Conservation (phyloP, 495 filamentous ascomycete species). For the Usnea hakonensis region DNA sequence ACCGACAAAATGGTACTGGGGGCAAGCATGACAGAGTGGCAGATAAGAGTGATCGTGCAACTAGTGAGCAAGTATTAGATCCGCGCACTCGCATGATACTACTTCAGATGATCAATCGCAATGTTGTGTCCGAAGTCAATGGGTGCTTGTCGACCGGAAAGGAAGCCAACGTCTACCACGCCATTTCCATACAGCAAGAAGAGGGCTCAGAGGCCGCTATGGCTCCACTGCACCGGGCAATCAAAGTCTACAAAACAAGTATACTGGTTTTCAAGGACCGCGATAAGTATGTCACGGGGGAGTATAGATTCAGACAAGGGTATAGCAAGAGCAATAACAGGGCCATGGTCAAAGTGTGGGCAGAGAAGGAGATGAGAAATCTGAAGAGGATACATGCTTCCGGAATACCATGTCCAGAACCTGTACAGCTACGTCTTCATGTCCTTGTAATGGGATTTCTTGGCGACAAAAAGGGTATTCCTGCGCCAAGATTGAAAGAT, state of each 20-base stretch:
- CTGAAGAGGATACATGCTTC: constrained; percentile 71
- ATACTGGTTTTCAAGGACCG: constrained; percentile 97
- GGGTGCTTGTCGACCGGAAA: constrained; percentile 93
- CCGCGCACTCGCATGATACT: constrained; percentile 91
- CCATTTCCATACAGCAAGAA: constrained; percentile 46
- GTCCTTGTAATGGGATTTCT: constrained; percentile 92
- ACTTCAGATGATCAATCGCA: constrained; percentile 86
- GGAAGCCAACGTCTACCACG: constrained; percentile 94
- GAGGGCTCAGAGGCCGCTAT: constrained; percentile 31
- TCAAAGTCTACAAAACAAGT: constrained; percentile 97
- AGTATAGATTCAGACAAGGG: constrained; percentile 73
- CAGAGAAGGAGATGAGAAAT: constrained; percentile 97
- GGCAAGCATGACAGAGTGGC: constrained; percentile 44
- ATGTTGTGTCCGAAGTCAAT: constrained; percentile 73
- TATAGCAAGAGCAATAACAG: constrained; percentile 88
- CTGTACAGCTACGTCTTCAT: constrained; percentile 75
- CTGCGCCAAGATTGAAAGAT: constrained; percentile 77
- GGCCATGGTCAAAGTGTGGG: constrained; percentile 96
- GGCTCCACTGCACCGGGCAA: constrained; percentile 59
- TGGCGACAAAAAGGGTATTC: constrained; percentile 76
- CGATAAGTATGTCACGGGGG: constrained; percentile 87
- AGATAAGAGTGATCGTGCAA: constrained; percentile 89
- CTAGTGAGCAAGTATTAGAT: constrained; percentile 87
- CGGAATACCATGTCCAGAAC: constrained; percentile 85
- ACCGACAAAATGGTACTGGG: constrained; percentile 47